Percentiles rank a stretch among this genome's conserved stretches.
These are phyloP conservation scores for Corynascus novoguineensis DNA, from an alignment of 495 filamentous ascomycete genomes.

Conservation along the genomic window DNA sequence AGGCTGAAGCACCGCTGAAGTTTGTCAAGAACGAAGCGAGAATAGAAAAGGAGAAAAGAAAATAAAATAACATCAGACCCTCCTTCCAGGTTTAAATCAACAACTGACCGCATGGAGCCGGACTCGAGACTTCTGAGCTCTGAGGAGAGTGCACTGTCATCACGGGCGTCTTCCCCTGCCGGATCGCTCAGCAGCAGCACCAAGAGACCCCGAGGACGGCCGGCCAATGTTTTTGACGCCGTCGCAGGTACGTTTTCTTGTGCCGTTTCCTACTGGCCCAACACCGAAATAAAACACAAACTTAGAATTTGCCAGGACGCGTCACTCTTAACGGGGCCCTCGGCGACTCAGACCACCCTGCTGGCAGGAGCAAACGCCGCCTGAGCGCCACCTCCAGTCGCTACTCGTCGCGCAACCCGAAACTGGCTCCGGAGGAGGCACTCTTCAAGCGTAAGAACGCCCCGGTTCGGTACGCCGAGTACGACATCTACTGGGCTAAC, in stretches of 20 bases:
- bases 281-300: neutral
- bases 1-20: neutral
- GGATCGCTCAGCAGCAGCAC: neutral
- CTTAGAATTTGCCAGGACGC: constrained; percentile 42
- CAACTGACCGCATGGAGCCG: neutral
- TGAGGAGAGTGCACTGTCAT: neutral
- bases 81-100: no score
- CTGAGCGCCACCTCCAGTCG: constrained; percentile 44
- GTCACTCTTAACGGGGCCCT: constrained; percentile 25
- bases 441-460: constrained; percentile 60
- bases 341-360: constrained; percentile 27
- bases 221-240: constrained; percentile 68
- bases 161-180: neutral
- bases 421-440: constrained; percentile 65
- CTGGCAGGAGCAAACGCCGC: constrained; percentile 37
- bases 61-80: no score
- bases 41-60: no score
- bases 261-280: constrained; percentile 26
- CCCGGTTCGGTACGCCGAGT: constrained; percentile 59
- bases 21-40: no score
- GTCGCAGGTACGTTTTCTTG: constrained; percentile 59
- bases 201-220: constrained; percentile 22
- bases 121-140: neutral
- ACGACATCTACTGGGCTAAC: constrained; percentile 62
- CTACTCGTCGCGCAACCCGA: constrained; percentile 42